Conservation (phyloP, 768 basidiomycete genomes). For the Hypholoma fasciculare region DNA sequence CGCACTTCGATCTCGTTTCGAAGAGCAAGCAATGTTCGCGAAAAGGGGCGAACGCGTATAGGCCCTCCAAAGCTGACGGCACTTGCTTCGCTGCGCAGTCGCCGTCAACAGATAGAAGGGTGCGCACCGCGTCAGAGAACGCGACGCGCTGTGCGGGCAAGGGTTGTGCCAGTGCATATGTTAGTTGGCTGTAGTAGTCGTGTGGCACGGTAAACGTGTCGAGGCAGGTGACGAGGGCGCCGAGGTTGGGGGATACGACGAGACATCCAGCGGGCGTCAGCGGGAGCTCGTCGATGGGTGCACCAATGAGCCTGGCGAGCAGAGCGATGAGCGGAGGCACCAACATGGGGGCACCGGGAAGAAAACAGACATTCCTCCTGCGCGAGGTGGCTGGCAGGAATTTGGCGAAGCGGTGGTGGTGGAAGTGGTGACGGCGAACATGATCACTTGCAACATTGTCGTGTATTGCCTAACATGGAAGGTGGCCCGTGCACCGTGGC, state of each 20-base stretch:
- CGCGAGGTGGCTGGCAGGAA: neutral
- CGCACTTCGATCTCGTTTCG: conserved; percentile 13
- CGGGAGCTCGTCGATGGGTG: neutral
- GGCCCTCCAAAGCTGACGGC: conserved; percentile 13
- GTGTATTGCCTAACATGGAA: neutral
- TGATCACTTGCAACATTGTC: neutral
- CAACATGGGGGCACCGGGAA: too few relatives aligned
- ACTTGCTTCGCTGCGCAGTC: conserved; percentile 10
- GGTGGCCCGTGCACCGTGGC: neutral
- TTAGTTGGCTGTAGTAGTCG: conserved; percentile 12
- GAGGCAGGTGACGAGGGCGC: conserved; percentile 25
- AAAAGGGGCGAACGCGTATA: conserved; percentile 17
- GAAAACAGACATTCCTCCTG: too few relatives aligned
- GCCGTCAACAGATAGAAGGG: conserved; percentile 16
- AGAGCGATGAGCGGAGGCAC: neutral
- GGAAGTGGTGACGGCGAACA: neutral
- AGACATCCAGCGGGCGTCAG: conserved; percentile 10
- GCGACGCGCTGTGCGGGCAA: conserved; percentile 13
- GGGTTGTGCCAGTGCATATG: conserved; percentile 21
- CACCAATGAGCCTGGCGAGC: neutral
- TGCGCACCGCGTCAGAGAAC: conserved; percentile 13
- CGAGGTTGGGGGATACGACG: conserved; percentile 5
- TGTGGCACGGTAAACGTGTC: conserved; percentile 26
- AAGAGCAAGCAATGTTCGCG: conserved; percentile 20
- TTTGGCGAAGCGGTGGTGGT: neutral